Conservation (phyloP, 2,329 filamentous ascomycete genomes). For the Escovopsis sp. region DNA sequence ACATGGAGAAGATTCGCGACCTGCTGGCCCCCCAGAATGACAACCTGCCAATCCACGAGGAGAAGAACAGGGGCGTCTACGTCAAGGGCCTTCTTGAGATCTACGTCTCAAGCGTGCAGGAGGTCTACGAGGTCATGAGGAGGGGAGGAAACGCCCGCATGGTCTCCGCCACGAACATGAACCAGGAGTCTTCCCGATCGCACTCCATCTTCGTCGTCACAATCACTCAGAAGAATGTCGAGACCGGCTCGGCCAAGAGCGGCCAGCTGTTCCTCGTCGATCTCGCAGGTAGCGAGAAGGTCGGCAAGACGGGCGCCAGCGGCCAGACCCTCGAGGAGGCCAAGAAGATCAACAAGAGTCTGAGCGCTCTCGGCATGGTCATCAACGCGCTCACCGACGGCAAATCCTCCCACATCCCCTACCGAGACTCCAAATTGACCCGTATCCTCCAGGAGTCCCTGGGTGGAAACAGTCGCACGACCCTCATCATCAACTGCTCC, state of each 20-base stretch:
- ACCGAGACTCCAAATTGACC: constrained; percentile 95
- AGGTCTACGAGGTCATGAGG: constrained; percentile 94
- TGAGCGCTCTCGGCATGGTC: constrained; percentile 96
- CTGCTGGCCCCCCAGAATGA: constrained; percentile 84
- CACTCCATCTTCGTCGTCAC: constrained; percentile 98
- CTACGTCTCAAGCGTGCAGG: constrained; percentile 87
- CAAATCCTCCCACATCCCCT: constrained; percentile 91
- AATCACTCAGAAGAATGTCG: constrained; percentile 92
- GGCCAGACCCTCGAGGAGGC: constrained; percentile 95
- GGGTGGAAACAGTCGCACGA: constrained; percentile 96
- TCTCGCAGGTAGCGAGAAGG: constrained; percentile 95
- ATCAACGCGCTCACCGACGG: constrained; percentile 95
- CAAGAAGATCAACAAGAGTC: constrained; percentile 99
- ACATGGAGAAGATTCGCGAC: constrained; percentile 98
- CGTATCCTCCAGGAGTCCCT: constrained; percentile 93
- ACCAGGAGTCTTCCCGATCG: constrained; percentile 92
- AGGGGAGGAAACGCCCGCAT: constrained; percentile 77
- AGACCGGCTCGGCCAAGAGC: constrained; percentile 90
- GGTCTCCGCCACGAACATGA: constrained; percentile 98
- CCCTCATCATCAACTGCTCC: constrained; percentile 97
- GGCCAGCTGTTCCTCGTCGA: constrained; percentile 95
- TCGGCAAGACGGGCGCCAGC: constrained; percentile 94
- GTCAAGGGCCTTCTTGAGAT: constrained; percentile 91
- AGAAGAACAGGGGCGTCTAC: constrained; percentile 90
- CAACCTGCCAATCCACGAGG: constrained; percentile 94